phyloP scores from a whole-genome alignment of 2,329 filamentous ascomycete species.

The Ascocoryne sarcoides region DNA sequence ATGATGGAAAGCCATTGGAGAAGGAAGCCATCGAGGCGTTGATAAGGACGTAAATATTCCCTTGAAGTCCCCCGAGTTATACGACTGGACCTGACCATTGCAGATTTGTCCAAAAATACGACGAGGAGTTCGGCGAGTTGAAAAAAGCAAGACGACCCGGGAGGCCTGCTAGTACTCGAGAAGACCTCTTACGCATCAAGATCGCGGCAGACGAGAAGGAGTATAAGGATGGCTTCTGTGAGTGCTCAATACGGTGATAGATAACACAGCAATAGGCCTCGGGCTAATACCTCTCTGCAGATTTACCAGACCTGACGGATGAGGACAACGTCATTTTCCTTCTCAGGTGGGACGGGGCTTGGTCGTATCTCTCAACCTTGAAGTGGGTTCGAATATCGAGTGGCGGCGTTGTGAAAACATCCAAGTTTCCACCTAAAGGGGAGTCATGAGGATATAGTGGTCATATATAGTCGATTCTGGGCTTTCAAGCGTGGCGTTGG shows the following conservation, averaged over 20 bases:
- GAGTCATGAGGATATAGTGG: constrained; percentile 19
- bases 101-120: constrained; percentile 58
- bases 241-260: constrained; percentile 25
- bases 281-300: constrained; percentile 31
- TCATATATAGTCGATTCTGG: not conserved
- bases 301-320: constrained; percentile 66
- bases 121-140: constrained; percentile 58
- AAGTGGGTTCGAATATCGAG: constrained; percentile 68
- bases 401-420: constrained; percentile 55
- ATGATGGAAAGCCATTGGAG: constrained; percentile 41
- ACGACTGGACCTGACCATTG: constrained; percentile 12
- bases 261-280: too few species aligned
- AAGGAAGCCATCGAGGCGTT: constrained; percentile 50
- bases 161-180: constrained; percentile 65
- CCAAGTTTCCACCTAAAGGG: constrained; percentile 69
- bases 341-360: constrained; percentile 71
- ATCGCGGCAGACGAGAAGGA: constrained; percentile 67
- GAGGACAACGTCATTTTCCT: constrained; percentile 57
- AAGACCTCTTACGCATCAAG: constrained; percentile 68
- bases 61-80: constrained; percentile 18
- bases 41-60: constrained; percentile 49
- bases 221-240: constrained; percentile 74
- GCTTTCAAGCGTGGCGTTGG: constrained; percentile 11
- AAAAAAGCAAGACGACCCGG: constrained; percentile 68
- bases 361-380: constrained; percentile 68